Evolutionary conservation across 2,329 filamentous ascomycete genomes (phyloP).

Genomic region (Ophiostoma perfectum): DNA sequence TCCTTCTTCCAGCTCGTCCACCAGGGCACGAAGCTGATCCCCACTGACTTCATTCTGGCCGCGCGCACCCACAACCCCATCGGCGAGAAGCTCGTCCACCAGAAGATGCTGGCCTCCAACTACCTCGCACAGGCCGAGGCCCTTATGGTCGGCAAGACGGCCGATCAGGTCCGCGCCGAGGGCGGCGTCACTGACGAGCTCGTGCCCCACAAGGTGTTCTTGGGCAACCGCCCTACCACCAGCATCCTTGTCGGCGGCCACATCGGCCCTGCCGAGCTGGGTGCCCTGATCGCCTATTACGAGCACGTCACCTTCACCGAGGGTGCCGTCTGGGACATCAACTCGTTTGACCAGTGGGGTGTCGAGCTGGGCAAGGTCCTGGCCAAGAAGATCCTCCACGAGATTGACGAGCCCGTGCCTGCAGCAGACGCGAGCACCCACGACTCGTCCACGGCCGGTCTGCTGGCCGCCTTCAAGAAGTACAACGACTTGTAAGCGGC

Average conservation of each 20-base stretch:
- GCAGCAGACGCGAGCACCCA: conserved; percentile 66
- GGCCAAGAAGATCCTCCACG: conserved; percentile 82
- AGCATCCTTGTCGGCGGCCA: conserved; percentile 83
- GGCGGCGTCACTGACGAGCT: conserved; percentile 63
- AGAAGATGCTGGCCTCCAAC: conserved; percentile 92
- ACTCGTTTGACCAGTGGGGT: conserved; percentile 99
- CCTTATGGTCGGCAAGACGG: conserved; percentile 84
- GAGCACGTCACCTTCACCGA: conserved; percentile 98
- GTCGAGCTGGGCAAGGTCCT: conserved; percentile 96
- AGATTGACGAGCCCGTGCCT: conserved; percentile 61
- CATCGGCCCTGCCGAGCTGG: conserved; percentile 90
- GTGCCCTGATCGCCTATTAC: conserved; percentile 96
- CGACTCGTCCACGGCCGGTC: conserved; percentile 79
- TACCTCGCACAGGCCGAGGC: conserved; percentile 87
- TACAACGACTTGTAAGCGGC: conserved; percentile 46
- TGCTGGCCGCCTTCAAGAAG: conserved; percentile 91
- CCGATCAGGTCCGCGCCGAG: conserved; percentile 72
- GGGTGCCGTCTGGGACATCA: conserved; percentile 98
- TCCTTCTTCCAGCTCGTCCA: conserved; percentile 99
- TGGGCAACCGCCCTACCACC: conserved; percentile 94
- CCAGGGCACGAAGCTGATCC: conserved; percentile 98
- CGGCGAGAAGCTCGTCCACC: conserved; percentile 78
- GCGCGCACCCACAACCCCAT: conserved; percentile 96
- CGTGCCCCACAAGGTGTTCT: conserved; percentile 97
- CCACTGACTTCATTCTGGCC: conserved; percentile 94